A percentile compares a stretch with the other conserved stretches of the same genome.
These are phyloP conservation scores for Dactylellina sp. DNA, from an alignment of 2,329 filamentous ascomycete genomes.

Conservation along the genomic window DNA sequence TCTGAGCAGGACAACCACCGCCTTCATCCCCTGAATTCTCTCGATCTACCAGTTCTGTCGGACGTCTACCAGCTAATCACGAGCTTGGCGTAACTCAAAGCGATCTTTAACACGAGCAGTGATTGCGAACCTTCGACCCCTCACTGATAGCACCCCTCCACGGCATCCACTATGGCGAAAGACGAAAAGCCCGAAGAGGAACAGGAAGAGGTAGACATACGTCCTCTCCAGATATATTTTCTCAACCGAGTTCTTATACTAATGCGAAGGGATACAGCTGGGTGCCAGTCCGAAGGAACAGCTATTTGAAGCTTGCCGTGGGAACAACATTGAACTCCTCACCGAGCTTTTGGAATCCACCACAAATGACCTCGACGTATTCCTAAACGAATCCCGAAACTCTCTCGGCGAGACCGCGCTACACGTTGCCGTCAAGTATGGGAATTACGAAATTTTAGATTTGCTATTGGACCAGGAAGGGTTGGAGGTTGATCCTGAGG, in stretches of 20 bases:
- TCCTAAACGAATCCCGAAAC: conserved; percentile 87
- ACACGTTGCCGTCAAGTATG: conserved; percentile 86
- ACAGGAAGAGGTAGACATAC: conserved; percentile 27
- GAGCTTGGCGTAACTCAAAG: neutral
- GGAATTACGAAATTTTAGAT: conserved; percentile 89
- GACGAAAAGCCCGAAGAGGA: conserved; percentile 20
- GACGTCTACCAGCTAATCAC: neutral
- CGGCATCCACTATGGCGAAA: conserved; percentile 33
- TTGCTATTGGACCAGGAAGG: conserved; percentile 83
- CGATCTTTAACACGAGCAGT: conserved; percentile 1
- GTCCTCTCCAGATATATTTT: neutral
- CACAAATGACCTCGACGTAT: conserved; percentile 67
- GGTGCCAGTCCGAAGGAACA: conserved; percentile 87
- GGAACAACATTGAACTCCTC: conserved; percentile 90
- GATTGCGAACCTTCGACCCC: conserved; percentile 1
- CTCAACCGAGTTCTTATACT: too few relatives aligned
- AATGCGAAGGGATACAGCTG: conserved; percentile 66
- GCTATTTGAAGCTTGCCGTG: conserved; percentile 89
- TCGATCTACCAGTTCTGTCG: neutral
- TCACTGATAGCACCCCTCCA: conserved; percentile 9
- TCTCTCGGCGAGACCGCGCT: conserved; percentile 88
- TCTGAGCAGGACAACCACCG: conserved; percentile 2
- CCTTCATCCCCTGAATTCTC: neutral
- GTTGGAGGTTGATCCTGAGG: conserved; percentile 84
- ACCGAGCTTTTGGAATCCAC: conserved; percentile 75